These are phyloP conservation scores for Citrullus mucosospermus DNA, from an alignment of 306 rosid species.

Conservation along the genomic window DNA sequence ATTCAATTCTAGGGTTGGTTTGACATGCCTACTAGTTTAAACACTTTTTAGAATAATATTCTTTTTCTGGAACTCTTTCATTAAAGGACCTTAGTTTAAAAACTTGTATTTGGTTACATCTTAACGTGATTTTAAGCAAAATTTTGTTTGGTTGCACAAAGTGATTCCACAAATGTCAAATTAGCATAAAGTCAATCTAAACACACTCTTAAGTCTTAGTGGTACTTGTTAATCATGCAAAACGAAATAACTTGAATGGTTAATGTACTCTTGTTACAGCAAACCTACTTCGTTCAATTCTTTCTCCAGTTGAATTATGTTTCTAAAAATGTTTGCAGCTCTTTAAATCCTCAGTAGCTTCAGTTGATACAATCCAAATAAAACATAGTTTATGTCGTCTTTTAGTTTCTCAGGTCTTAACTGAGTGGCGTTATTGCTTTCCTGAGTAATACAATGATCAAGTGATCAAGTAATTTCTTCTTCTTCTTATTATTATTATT, in stretches of 20 bases:
- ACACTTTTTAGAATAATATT: neutral
- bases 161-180: neutral
- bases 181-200: no score
- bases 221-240: neutral
- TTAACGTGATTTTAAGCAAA: neutral
- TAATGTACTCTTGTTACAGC: neutral
- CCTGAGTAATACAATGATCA: neutral
- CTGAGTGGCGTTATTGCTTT: neutral
- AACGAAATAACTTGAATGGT: neutral
- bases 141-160: neutral
- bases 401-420: neutral
- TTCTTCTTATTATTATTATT: neutral
- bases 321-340: neutral
- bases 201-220: neutral
- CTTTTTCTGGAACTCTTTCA: neutral
- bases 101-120: neutral
- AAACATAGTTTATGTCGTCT: neutral
- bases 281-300: neutral
- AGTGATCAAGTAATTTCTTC: neutral
- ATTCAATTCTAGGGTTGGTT: neutral
- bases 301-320: neutral
- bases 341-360: neutral
- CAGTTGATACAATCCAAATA: neutral
- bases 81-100: no score
- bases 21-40: neutral